A percentile compares a stretch with the other conserved stretches of the same genome.
Conservation (phyloP, 768 basidiomycete species). For the Daedaleopsis sinensis region DNA sequence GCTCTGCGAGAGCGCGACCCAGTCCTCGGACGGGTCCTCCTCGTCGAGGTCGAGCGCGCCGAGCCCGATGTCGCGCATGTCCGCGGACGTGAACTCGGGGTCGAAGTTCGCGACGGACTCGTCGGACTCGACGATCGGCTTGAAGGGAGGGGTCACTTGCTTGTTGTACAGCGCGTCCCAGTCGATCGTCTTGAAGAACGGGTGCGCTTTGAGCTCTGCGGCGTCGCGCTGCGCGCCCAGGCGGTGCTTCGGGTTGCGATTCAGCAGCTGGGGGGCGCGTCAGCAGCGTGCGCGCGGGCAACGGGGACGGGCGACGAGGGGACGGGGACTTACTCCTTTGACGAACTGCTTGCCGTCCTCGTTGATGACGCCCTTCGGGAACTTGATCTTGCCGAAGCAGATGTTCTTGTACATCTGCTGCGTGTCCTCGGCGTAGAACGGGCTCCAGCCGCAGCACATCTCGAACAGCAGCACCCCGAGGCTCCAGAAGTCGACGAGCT, state of each 20-base stretch:
- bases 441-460: constrained; percentile 99
- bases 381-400: constrained; percentile 98
- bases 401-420: constrained; percentile 99
- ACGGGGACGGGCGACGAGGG: constrained; percentile 4
- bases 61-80: constrained; percentile 69
- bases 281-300: background rate
- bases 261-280: constrained; percentile 69
- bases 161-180: constrained; percentile 87
- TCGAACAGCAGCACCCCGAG: constrained; percentile 95
- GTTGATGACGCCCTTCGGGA: constrained; percentile 94
- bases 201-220: constrained; percentile 92
- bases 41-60: constrained; percentile 44
- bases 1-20: constrained; percentile 53
- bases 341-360: constrained; percentile 99
- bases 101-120: constrained; percentile 99
- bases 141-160: constrained; percentile 96
- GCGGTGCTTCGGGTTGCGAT: constrained; percentile 97
- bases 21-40: constrained; percentile 72
- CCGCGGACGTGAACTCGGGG: constrained; percentile 94
- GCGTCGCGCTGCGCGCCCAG: constrained; percentile 91
- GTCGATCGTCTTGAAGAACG: constrained; percentile 91
- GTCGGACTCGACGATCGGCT: constrained; percentile 96
- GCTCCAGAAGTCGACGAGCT: constrained; percentile 99
- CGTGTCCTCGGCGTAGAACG: constrained; percentile 98
- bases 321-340: constrained; percentile 83